Percentiles rank a stretch among this genome's conserved stretches.
These are phyloP conservation scores for Leptodontidium sp. DNA, from an alignment of 2,329 filamentous ascomycete species.

Conservation along the genomic window DNA sequence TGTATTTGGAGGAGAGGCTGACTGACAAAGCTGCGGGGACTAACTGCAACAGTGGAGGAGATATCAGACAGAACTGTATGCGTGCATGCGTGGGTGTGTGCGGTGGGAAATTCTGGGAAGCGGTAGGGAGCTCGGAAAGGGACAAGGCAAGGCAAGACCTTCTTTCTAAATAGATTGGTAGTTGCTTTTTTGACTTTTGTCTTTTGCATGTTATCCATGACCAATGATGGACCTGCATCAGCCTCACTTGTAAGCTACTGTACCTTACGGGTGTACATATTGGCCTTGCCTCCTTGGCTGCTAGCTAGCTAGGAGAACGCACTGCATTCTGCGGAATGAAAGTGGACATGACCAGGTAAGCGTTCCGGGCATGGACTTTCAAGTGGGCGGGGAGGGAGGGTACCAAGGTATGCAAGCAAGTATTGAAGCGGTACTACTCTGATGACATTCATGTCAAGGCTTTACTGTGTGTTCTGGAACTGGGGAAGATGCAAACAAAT, in stretches of 20 bases:
- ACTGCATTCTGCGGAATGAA: background rate
- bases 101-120: background rate
- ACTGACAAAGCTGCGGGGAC: slow-evolving; percentile 12
- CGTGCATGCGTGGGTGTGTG: background rate
- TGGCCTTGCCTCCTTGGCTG: slow-evolving; percentile 1
- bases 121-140: background rate
- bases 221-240: slow-evolving; percentile 16
- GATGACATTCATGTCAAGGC: background rate
- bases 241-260: slow-evolving; percentile 20
- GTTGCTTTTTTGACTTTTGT: background rate
- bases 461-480: background rate
- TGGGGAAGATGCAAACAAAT: too few species aligned
- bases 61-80: background rate
- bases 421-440: background rate
- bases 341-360: background rate
- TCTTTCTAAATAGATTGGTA: slow-evolving; percentile 11
- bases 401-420: background rate
- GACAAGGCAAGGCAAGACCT: background rate
- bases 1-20: background rate
- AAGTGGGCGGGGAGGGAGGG: background rate
- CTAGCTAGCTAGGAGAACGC: background rate
- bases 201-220: slow-evolving; percentile 2
- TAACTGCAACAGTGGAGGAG: background rate
- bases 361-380: slow-evolving; percentile 10
- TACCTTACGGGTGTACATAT: background rate